Percentiles rank a stretch among this genome's conserved stretches.
Evolutionary conservation across 441 rosid species (phyloP).

Genomic region (Erodium chrysanthum): DNA sequence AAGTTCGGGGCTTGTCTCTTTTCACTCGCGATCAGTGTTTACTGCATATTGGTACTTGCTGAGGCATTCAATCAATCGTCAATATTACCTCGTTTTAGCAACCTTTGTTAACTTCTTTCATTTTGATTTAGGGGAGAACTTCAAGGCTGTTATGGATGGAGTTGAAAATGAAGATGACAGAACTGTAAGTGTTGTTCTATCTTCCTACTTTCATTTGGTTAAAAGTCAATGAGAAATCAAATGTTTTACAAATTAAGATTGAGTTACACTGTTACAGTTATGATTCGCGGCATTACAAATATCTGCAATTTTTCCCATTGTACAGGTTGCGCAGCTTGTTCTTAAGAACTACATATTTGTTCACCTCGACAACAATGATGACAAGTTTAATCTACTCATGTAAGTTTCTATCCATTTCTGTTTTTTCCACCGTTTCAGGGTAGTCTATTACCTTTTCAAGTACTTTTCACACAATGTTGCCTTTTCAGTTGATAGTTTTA

Average conservation of each 20-base stretch:
- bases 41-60: conserved; percentile 57
- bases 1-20: conserved; percentile 58
- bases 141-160: conserved; percentile 58
- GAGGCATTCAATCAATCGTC: neutral
- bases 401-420: conserved; percentile 29
- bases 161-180: conserved; percentile 42
- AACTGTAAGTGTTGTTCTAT: conserved; percentile 35
- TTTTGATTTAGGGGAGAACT: conserved; percentile 57
- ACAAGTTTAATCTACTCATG: conserved; percentile 93
- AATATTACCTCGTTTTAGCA: conserved; percentile 12
- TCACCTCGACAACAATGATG: conserved; percentile 70
- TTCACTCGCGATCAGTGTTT: conserved; percentile 67
- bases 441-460: neutral
- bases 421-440: conserved; percentile 5
- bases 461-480: neutral
- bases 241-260: neutral
- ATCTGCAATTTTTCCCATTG: neutral
- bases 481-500: conserved; percentile 14
- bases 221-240: neutral
- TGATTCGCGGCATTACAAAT: neutral
- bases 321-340: conserved; percentile 71
- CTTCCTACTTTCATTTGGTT: neutral
- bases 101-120: conserved; percentile 18
- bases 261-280: neutral
- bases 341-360: conserved; percentile 60